phyloP scores from a whole-genome alignment of 1,284 basidiomycete species.

The Fistulinella cinereoalba region DNA sequence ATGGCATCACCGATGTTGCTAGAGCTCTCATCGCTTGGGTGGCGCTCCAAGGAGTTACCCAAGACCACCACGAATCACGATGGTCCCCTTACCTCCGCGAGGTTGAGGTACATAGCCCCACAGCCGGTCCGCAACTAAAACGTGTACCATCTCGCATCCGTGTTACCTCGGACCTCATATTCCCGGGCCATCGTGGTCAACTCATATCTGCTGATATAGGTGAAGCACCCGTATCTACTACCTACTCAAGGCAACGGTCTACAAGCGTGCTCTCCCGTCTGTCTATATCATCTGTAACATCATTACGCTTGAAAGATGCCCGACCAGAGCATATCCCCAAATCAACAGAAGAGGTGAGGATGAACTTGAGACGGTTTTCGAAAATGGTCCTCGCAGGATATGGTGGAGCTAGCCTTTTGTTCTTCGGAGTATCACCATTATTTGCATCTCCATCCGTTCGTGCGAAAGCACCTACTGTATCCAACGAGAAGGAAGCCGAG shows the following conservation, averaged over 20 bases:
- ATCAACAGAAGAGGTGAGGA: conserved; percentile 55
- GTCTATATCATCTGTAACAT: conserved; percentile 32
- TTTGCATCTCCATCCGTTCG: conserved; percentile 28
- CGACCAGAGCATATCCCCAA: conserved; percentile 31
- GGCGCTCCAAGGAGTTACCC: conserved; percentile 72
- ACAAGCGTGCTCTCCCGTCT: conserved; percentile 30
- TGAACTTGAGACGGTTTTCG: conserved; percentile 67
- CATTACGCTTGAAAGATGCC: conserved; percentile 24
- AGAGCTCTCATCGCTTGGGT: conserved; percentile 74
- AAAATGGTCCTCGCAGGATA: conserved; percentile 79
- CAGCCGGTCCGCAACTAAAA: conserved; percentile 31
- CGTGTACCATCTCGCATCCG: conserved; percentile 54
- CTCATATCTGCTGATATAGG: conserved; percentile 73
- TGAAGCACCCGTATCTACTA: conserved; percentile 43
- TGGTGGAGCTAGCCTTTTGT: conserved; percentile 72
- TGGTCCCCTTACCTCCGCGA: conserved; percentile 67
- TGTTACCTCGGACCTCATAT: conserved; percentile 66
- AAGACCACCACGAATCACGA: conserved; percentile 68
- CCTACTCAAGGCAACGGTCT: conserved; percentile 25
- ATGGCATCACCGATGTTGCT: conserved; percentile 60
- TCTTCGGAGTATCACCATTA: conserved; percentile 67
- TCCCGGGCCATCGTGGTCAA: conserved; percentile 60
- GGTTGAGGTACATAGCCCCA: conserved; percentile 55
- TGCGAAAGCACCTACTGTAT: conserved; percentile 26
- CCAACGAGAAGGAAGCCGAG: conserved; percentile 48